These are phyloP conservation scores for Pyronema omphalodes DNA, from an alignment of 495 filamentous ascomycete species.

Conservation along the genomic window DNA sequence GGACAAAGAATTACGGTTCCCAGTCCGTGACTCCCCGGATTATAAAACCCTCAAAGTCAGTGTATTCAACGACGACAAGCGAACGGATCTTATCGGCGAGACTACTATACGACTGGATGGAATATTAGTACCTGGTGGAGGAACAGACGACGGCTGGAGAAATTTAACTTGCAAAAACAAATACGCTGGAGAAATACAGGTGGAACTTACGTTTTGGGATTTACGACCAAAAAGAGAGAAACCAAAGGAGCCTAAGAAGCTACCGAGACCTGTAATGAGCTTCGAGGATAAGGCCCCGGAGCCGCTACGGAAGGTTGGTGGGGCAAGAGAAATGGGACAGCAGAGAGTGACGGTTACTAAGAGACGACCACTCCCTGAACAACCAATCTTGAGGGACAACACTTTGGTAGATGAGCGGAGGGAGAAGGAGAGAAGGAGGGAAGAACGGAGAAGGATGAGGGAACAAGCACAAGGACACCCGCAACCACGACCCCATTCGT, in stretches of 20 bases:
- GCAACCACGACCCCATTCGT: slow-evolving; percentile 3
- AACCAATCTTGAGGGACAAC: slow-evolving; percentile 11
- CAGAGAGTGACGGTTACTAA: slow-evolving; percentile 9
- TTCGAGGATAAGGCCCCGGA: slow-evolving; percentile 14
- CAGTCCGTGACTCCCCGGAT: slow-evolving; percentile 87
- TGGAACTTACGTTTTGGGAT: slow-evolving; percentile 95
- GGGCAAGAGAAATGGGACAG: slow-evolving; percentile 20
- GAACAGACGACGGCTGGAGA: slow-evolving; percentile 87
- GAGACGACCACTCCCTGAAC: slow-evolving; percentile 18
- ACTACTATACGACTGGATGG: slow-evolving; percentile 66
- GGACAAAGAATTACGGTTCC: slow-evolving; percentile 95
- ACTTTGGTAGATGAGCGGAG: slow-evolving; percentile 1
- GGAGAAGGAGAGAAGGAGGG: neutral
- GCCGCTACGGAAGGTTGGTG: slow-evolving; percentile 13
- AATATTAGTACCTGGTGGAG: slow-evolving; percentile 68
- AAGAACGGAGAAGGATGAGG: slow-evolving; percentile 9
- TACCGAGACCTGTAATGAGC: neutral
- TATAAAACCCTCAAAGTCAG: slow-evolving; percentile 89
- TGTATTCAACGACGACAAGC: slow-evolving; percentile 94
- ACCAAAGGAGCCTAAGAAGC: slow-evolving; percentile 6
- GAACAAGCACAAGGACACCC: slow-evolving; percentile 2
- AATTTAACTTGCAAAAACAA: slow-evolving; percentile 67
- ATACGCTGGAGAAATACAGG: slow-evolving; percentile 85
- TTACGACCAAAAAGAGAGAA: slow-evolving; percentile 54
- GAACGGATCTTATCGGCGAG: slow-evolving; percentile 88